Evolutionary conservation across 352 stramenopile species (phyloP).

Genomic region (Phytophthora sansomeana): DNA sequence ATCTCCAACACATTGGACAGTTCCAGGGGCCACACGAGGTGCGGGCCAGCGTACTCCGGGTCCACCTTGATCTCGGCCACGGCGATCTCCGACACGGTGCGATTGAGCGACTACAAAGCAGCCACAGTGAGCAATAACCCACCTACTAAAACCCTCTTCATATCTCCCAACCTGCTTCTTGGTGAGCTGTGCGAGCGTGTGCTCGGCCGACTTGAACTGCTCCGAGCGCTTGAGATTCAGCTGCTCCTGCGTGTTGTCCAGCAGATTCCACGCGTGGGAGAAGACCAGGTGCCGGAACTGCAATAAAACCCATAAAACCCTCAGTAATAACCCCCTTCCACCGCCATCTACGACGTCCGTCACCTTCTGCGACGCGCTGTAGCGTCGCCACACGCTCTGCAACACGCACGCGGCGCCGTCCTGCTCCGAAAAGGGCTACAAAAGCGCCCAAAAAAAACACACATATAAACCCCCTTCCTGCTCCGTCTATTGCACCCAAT

Average conservation of each 20-base stretch:
- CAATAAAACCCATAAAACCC: not conserved
- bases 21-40: conserved; percentile 85
- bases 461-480: too few relatives aligned
- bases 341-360: not conserved
- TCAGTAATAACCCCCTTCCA: not conserved
- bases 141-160: not conserved
- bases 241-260: conserved; percentile 93
- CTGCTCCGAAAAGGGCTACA: conserved; percentile 78
- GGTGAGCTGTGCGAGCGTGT: conserved; percentile 80
- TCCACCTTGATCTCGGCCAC: conserved; percentile 60
- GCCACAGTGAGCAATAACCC: not conserved
- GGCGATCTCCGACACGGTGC: conserved; percentile 66
- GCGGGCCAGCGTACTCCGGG: conserved; percentile 77
- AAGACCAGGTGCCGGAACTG: conserved; percentile 84
- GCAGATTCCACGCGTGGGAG: conserved; percentile 88
- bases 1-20: conserved; percentile 89
- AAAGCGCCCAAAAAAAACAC: too few relatives aligned
- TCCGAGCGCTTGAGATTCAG: conserved; percentile 89
- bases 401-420: conserved; percentile 79
- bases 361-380: conserved; percentile 78
- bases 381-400: conserved; percentile 80
- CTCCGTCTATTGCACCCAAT: not conserved
- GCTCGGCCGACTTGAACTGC: conserved; percentile 86
- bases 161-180: conserved; percentile 59
- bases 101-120: conserved; percentile 44